A percentile compares a stretch with the other conserved stretches of the same genome.
Evolutionary conservation across 1,284 basidiomycete genomes (phyloP).

Genomic region (Cutaneotrichosporon sp.): DNA sequence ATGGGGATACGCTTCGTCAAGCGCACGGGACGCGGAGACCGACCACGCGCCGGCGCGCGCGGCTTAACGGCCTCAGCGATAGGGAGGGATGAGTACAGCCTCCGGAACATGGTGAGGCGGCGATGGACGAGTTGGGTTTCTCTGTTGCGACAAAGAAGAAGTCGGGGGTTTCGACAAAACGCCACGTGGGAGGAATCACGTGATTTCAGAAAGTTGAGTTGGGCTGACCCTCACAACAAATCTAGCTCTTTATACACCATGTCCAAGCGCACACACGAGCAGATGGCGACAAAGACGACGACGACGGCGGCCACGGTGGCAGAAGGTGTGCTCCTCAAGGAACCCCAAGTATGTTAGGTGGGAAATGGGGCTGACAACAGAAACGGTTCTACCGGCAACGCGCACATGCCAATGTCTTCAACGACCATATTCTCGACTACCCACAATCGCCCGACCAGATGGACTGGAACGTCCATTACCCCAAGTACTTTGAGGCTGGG

Average conservation of each 20-base stretch:
- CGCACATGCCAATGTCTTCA: slow-evolving; percentile 97
- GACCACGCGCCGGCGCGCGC: slow-evolving; percentile 22
- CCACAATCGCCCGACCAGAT: slow-evolving; percentile 75
- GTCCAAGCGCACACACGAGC: slow-evolving; percentile 40
- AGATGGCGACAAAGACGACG: slow-evolving; percentile 16
- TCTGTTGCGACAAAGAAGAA: background rate
- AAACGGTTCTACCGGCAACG: slow-evolving; percentile 96
- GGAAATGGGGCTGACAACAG: slow-evolving; percentile 52
- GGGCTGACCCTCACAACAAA: background rate
- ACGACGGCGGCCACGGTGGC: slow-evolving; percentile 24
- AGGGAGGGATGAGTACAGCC: slow-evolving; percentile 37
- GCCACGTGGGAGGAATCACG: slow-evolving; percentile 7
- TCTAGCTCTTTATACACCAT: slow-evolving; percentile 19
- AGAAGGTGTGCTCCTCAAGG: slow-evolving; percentile 30
- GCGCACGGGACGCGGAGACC: slow-evolving; percentile 22
- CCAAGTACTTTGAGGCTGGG: slow-evolving; percentile 60
- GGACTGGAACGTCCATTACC: slow-evolving; percentile 85
- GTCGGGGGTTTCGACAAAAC: slow-evolving; percentile 9
- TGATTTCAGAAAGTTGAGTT: background rate
- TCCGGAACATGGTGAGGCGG: slow-evolving; percentile 33
- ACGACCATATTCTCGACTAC: slow-evolving; percentile 89
- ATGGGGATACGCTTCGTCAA: slow-evolving; percentile 13
- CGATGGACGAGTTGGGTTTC: slow-evolving; percentile 9
- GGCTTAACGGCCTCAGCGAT: slow-evolving; percentile 8
- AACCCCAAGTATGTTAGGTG: slow-evolving; percentile 36